These are phyloP conservation scores for Spirogloea muscicola DNA, from an alignment of 139 green algal genomes.

Conservation along the genomic window DNA sequence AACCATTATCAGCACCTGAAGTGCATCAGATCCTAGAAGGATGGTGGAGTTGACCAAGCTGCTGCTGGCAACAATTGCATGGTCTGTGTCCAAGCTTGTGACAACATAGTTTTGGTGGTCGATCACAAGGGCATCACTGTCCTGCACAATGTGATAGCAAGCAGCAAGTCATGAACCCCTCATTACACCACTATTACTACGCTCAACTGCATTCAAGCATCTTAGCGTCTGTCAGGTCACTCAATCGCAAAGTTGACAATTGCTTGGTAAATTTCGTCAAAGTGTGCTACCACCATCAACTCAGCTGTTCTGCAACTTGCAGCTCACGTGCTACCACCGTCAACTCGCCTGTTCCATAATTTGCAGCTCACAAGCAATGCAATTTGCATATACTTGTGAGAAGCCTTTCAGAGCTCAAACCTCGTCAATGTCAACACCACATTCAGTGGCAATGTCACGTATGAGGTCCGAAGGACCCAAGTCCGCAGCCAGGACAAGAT, in stretches of 20 bases:
- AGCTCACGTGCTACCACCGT: too few species aligned
- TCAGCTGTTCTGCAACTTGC: too few species aligned
- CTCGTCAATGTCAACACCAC: constrained; percentile 47
- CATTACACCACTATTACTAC: background rate
- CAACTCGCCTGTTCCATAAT: too few species aligned
- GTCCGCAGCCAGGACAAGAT: constrained; percentile 71
- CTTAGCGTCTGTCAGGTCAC: too few species aligned
- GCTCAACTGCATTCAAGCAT: too few species aligned
- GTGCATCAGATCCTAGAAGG: constrained; percentile 8
- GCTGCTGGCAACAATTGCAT: constrained; percentile 27
- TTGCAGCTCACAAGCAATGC: background rate
- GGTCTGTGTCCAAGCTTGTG: constrained; percentile 13
- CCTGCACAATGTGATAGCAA: constrained; percentile 4
- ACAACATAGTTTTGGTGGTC: constrained; percentile 35
- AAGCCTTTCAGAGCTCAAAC: background rate
- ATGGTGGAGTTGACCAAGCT: constrained; percentile 21
- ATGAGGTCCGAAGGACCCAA: constrained; percentile 53
- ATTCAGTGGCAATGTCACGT: constrained; percentile 46
- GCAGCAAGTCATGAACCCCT: constrained; percentile 1
- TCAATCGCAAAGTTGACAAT: too few species aligned
- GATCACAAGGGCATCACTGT: constrained; percentile 11
- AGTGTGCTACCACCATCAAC: too few species aligned
- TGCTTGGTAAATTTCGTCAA: too few species aligned
- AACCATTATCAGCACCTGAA: background rate
- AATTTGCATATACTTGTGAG: background rate